Evolutionary conservation across 164 flowering plant species (phyloP).

Genomic region (Vitis vinifera): DNA sequence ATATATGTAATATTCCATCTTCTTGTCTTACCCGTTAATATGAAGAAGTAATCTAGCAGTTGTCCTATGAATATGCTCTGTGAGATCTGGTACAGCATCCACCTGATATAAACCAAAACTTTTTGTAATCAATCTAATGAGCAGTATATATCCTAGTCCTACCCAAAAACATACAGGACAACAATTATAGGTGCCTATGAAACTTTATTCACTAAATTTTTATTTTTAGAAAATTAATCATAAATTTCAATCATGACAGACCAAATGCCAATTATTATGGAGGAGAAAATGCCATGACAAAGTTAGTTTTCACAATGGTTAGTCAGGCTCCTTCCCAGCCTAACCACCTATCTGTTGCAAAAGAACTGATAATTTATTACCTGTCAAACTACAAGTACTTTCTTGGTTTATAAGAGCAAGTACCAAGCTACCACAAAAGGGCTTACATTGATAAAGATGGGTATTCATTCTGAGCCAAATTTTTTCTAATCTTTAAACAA

Average conservation of each 20-base stretch:
- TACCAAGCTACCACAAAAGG: too few species aligned
- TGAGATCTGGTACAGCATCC: slow-evolving; percentile 87
- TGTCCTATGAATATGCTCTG: slow-evolving; percentile 81
- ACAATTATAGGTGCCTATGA: neutral
- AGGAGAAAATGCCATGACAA: too few species aligned
- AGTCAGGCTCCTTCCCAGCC: too few species aligned
- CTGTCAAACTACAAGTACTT: too few species aligned
- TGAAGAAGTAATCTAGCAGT: slow-evolving; percentile 86
- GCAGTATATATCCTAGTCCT: neutral
- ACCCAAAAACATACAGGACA: neutral
- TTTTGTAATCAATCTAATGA: neutral
- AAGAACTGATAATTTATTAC: too few species aligned
- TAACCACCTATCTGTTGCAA: too few species aligned
- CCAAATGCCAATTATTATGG: neutral
- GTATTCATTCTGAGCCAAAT: neutral
- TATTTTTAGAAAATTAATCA: neutral
- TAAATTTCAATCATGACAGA: neutral
- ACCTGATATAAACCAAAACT: slow-evolving; percentile 54
- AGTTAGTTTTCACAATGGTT: too few species aligned
- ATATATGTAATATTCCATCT: neutral
- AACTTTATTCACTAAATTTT: neutral
- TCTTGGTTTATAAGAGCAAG: too few species aligned
- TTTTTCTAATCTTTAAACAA: neutral
- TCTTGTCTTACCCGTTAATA: slow-evolving; percentile 71
- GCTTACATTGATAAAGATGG: too few species aligned